Evolutionary conservation across 805 yeast genomes (phyloP).

Genomic region (Monosporozyma aerobia): DNA sequence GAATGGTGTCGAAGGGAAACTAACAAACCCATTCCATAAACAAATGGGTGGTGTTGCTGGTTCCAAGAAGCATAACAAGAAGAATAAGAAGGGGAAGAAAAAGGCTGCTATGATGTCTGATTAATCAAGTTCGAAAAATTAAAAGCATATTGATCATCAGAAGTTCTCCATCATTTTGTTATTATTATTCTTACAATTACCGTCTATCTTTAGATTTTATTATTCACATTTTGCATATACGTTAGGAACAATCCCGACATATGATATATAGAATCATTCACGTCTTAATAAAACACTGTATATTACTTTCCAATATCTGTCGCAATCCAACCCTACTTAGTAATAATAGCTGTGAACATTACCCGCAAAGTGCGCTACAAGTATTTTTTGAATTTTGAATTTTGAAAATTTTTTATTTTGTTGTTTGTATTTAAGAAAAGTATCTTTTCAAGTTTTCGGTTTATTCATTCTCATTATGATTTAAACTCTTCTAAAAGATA

Average conservation of each 20-base stretch:
- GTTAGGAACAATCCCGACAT: background rate
- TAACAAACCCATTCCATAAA: slow-evolving; percentile 68
- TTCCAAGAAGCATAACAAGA: slow-evolving; percentile 60
- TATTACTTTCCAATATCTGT: background rate
- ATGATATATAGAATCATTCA: background rate
- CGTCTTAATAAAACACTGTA: background rate
- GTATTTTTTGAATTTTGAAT: background rate
- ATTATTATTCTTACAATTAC: background rate
- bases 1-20: slow-evolving; percentile 52
- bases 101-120: slow-evolving; percentile 23
- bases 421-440: background rate
- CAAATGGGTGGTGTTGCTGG: slow-evolving; percentile 26
- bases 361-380: background rate
- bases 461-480: background rate
- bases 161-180: background rate
- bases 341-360: background rate
- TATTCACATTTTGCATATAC: background rate
- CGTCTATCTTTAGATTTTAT: background rate
- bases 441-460: background rate
- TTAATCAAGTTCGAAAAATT: slow-evolving; percentile 6
- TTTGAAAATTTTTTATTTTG: background rate
- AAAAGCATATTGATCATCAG: background rate
- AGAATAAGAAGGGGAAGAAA: slow-evolving; percentile 58
- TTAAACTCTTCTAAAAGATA: background rate
- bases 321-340: background rate